Percentiles rank a stretch among this genome's conserved stretches.
phyloP scores from a whole-genome alignment of 164 flowering plant genomes.

The Berberis thunbergii region DNA sequence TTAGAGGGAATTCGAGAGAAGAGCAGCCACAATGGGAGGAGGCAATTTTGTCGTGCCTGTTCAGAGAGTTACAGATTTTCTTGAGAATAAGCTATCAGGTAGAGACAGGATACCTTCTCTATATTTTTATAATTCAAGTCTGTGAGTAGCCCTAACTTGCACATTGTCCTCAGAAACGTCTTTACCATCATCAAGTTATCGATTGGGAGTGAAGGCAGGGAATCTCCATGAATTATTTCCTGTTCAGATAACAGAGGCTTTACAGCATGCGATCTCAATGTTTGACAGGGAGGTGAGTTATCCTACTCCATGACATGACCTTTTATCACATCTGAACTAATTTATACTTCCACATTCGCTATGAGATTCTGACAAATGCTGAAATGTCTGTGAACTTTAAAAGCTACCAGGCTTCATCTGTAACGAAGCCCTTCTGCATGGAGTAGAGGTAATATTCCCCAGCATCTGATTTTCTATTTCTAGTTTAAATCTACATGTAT shows the following conservation, averaged over 20 bases:
- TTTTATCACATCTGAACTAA: background rate
- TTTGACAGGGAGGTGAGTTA: slow-evolving; percentile 76
- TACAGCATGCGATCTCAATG: slow-evolving; percentile 50
- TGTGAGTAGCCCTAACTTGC: slow-evolving; percentile 6
- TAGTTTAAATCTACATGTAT: background rate
- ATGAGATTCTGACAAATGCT: slow-evolving; percentile 5
- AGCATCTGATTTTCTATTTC: background rate
- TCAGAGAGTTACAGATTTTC: slow-evolving; percentile 81
- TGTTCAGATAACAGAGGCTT: slow-evolving; percentile 53
- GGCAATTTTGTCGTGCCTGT: slow-evolving; percentile 90
- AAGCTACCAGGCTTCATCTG: slow-evolving; percentile 91
- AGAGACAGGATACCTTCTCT: background rate
- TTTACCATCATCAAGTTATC: slow-evolving; percentile 85
- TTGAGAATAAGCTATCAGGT: slow-evolving; percentile 73
- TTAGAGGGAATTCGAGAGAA: slow-evolving; percentile 71
- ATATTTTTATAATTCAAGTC: background rate
- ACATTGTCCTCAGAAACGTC: slow-evolving; percentile 34
- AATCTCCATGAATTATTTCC: slow-evolving; percentile 86
- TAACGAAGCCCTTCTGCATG: slow-evolving; percentile 81
- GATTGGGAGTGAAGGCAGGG: slow-evolving; percentile 85
- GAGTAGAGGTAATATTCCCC: slow-evolving; percentile 67
- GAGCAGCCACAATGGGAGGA: slow-evolving; percentile 89
- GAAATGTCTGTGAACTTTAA: slow-evolving; percentile 10
- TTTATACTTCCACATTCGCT: background rate
- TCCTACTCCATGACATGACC: background rate